phyloP scores from a whole-genome alignment of 2,329 filamentous ascomycete species.

The Aspergillus pseudoglaucus region DNA sequence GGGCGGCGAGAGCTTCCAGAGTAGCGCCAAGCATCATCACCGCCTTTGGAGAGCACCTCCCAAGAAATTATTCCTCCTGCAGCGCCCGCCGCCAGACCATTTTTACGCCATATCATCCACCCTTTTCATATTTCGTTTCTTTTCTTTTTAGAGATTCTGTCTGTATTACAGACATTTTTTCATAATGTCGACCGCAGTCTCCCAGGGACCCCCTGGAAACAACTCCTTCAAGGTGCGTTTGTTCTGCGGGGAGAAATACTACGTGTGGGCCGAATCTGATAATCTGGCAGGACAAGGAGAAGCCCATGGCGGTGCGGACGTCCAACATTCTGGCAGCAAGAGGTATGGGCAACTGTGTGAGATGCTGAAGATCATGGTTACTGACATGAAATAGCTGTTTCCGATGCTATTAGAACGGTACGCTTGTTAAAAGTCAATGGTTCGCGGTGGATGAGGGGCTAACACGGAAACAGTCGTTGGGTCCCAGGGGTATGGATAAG shows the following conservation, averaged over 20 bases:
- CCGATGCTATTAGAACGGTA: slow-evolving; percentile 90
- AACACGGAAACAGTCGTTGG: slow-evolving; percentile 59
- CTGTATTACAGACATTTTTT: slow-evolving; percentile 18
- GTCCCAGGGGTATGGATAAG: slow-evolving; percentile 97
- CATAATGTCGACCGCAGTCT: slow-evolving; percentile 47
- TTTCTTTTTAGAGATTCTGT: slow-evolving; percentile 19
- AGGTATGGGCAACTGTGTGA: slow-evolving; percentile 50
- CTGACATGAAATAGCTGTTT: slow-evolving; percentile 63
- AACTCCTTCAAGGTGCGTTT: slow-evolving; percentile 58
- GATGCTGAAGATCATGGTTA: slow-evolving; percentile 1
- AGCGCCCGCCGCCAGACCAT: slow-evolving; percentile 17
- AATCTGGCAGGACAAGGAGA: slow-evolving; percentile 70
- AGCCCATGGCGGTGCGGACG: slow-evolving; percentile 92
- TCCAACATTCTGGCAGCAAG: slow-evolving; percentile 95
- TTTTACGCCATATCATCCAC: slow-evolving; percentile 14
- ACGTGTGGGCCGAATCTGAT: slow-evolving; percentile 35
- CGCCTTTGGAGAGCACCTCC: slow-evolving; percentile 28
- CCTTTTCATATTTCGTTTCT: slow-evolving; percentile 14
- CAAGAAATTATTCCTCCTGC: slow-evolving; percentile 32
- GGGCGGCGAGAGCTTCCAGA: slow-evolving; percentile 27
- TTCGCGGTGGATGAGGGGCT: slow-evolving; percentile 30
- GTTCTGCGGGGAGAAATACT: slow-evolving; percentile 14
- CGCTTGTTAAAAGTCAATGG: slow-evolving; percentile 14
- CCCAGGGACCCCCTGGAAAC: slow-evolving; percentile 49
- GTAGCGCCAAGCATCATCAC: slow-evolving; percentile 33